A percentile compares a stretch with the other conserved stretches of the same genome.
Conservation (phyloP, 1,284 basidiomycete species). For the Boletus semigastroideus region DNA sequence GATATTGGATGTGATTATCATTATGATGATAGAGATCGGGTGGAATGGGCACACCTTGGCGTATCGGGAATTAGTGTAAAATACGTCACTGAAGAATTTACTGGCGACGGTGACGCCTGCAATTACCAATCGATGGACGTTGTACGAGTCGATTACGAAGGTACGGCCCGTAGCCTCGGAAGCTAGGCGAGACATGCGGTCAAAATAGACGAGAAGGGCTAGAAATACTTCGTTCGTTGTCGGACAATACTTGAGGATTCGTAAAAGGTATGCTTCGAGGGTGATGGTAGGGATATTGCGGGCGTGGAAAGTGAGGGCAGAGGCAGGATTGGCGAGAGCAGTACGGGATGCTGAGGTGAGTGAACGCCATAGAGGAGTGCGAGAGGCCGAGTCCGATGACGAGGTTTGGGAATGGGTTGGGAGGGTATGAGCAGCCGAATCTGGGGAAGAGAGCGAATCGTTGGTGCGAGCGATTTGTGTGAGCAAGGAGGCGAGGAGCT, state of each 20-base stretch:
- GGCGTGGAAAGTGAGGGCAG: conserved; percentile 92
- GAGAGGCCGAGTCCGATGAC: conserved; percentile 25
- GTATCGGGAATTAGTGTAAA: conserved; percentile 99
- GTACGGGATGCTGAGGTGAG: conserved; percentile 79
- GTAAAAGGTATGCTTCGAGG: conserved; percentile 91
- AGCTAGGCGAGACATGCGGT: conserved; percentile 79
- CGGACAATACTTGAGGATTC: conserved; percentile 98
- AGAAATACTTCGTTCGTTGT: conserved; percentile 98
- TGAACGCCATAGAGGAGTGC: conserved; percentile 54
- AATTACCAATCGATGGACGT: conserved; percentile 94
- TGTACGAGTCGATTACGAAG: conserved; percentile 96
- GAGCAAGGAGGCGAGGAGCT: conserved; percentile 86
- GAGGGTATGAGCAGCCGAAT: conserved; percentile 24
- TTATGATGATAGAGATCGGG: background rate
- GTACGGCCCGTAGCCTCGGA: conserved; percentile 65
- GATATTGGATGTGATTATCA: background rate
- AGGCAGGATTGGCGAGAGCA: conserved; percentile 77
- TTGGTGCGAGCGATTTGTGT: conserved; percentile 93
- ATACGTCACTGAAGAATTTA: conserved; percentile 99
- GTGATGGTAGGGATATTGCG: conserved; percentile 93
- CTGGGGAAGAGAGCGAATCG: conserved; percentile 49
- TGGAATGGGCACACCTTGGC: conserved; percentile 76
- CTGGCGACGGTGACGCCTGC: conserved; percentile 97
- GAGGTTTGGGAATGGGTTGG: conserved; percentile 32
- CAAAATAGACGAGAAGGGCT: conserved; percentile 93